Evolutionary conservation across 2,329 filamentous ascomycete species (phyloP), one percentile per base, ranked within the genome.

Genomic region (Colletotrichum falcatum): DNA sequence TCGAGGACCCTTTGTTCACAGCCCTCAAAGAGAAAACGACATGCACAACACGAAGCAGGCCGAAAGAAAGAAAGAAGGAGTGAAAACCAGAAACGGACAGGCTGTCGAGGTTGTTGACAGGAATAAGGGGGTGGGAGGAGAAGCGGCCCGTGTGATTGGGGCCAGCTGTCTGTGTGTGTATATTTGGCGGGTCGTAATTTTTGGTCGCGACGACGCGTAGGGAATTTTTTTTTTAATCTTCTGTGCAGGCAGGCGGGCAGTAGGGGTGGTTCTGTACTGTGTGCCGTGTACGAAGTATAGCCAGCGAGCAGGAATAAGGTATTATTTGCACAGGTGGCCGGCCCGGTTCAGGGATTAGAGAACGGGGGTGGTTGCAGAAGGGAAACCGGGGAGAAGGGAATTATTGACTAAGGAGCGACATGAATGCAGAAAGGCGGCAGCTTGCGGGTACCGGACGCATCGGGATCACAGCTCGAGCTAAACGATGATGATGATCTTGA

Each of bases 351-450:
- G 70, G 72, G 62, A 69, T 68, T 51, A 70, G 51, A 46, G 48
- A 58, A 61, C 55, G 46, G 62, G 67, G 53, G 53, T 51, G 58
- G 68, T 66, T 70, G 66, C 62, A 70, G 55, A 70, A 70, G 48
- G 42, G 39, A 61, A 65, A 64, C 54, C 42, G 62, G 68, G 14
- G 59, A 66, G 55, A 58, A 37, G 46, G 49, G 61, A 66, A 55
- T 73, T 67, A 74, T 70, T 61, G 68, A 66, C 37, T 70, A 73
- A 72, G 61, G 69, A 74, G 66, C 35, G 73, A 74, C 73, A 74
- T 73, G 61, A 74, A 60, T 62, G 60, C 59, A 51, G 63, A 64
- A 65, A 35, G 8, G 20, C 58, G 53, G 35, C 49, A 48, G 64
- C 62, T 60, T 37, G 66, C 56, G 37, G 42, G 35, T 56, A 71